Conservation (phyloP, 805 yeast species). For the Suhomyces sp. region DNA sequence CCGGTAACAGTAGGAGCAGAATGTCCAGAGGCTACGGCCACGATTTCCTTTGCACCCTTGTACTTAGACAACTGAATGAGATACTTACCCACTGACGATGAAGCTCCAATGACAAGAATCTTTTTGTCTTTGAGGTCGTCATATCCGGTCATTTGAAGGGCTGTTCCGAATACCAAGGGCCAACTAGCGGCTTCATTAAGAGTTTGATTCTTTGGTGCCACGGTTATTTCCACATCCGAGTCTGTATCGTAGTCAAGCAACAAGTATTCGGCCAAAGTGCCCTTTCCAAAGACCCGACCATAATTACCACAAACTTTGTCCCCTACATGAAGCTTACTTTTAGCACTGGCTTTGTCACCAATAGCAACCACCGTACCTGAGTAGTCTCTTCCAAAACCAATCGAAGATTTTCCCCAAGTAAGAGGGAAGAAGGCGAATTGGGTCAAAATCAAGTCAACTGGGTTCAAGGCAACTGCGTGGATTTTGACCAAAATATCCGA, state of each 20-base stretch:
- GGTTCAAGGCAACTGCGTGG: slow-evolving; percentile 32
- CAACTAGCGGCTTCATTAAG: slow-evolving; percentile 61
- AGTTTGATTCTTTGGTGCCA: slow-evolving; percentile 45
- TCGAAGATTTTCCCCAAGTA: slow-evolving; percentile 9
- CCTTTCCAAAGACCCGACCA: slow-evolving; percentile 21
- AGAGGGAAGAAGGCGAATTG: slow-evolving; percentile 12
- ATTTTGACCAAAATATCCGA: slow-evolving; percentile 29
- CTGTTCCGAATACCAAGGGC: slow-evolving; percentile 66
- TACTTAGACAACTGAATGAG: slow-evolving; percentile 56
- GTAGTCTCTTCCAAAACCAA: slow-evolving; percentile 32
- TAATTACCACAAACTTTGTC: slow-evolving; percentile 30
- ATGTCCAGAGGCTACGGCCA: slow-evolving; percentile 52
- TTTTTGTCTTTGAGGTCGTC: slow-evolving; percentile 39
- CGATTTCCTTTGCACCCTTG: slow-evolving; percentile 46
- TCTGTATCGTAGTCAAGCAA: slow-evolving; percentile 32
- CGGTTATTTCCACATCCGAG: slow-evolving; percentile 35
- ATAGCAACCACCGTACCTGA: slow-evolving; percentile 32
- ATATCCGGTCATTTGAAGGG: slow-evolving; percentile 38
- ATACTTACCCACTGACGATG: slow-evolving; percentile 63
- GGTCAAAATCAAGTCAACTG: slow-evolving; percentile 27
- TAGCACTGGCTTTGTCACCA: slow-evolving; percentile 22
- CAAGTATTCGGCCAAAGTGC: slow-evolving; percentile 48
- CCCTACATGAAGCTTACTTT: slow-evolving; percentile 20
- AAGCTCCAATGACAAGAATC: slow-evolving; percentile 69
- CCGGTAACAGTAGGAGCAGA: slow-evolving; percentile 43